These are phyloP conservation scores for Naganishia sp. DNA, from an alignment of 1,284 basidiomycete species.

Conservation along the genomic window DNA sequence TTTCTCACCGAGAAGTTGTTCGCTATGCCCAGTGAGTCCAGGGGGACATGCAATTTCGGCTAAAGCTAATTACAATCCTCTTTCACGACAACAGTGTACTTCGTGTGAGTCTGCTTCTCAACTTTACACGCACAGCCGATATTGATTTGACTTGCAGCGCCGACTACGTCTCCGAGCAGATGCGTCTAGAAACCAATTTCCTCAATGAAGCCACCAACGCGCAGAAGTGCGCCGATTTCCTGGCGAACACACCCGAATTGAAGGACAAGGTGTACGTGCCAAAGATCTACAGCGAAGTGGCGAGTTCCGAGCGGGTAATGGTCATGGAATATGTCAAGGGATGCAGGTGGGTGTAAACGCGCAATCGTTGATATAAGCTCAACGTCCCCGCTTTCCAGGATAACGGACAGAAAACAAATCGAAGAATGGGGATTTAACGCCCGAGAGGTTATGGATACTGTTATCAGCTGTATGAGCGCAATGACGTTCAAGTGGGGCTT, in stretches of 20 bases:
- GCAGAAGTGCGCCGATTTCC: slow-evolving; percentile 47
- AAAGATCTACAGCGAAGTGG: slow-evolving; percentile 69
- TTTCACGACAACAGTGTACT: slow-evolving; percentile 43
- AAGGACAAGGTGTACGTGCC: slow-evolving; percentile 75
- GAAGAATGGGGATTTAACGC: slow-evolving; percentile 54
- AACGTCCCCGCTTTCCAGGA: slow-evolving; percentile 55
- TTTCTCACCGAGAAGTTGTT: slow-evolving; percentile 50
- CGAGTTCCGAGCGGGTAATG: slow-evolving; percentile 71
- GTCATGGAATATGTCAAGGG: slow-evolving; percentile 83
- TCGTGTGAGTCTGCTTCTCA: slow-evolving; percentile 41
- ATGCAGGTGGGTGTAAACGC: slow-evolving; percentile 43
- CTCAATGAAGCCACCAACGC: slow-evolving; percentile 61
- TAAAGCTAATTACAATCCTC: background rate
- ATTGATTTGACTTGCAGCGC: slow-evolving; percentile 35
- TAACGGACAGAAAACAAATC: slow-evolving; percentile 65
- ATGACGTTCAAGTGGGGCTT: slow-evolving; percentile 88
- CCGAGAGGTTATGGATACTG: slow-evolving; percentile 57
- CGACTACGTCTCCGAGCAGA: slow-evolving; percentile 78
- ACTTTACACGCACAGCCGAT: background rate
- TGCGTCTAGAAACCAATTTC: slow-evolving; percentile 79
- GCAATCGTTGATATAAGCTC: background rate
- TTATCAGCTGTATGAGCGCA: slow-evolving; percentile 69
- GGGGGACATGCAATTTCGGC: background rate
- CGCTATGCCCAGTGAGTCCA: slow-evolving; percentile 50
- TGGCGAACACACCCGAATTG: slow-evolving; percentile 61